Percentiles rank a stretch among this genome's conserved stretches.
Evolutionary conservation across 257 asterid species (phyloP).

Genomic region (Petrea volubilis): DNA sequence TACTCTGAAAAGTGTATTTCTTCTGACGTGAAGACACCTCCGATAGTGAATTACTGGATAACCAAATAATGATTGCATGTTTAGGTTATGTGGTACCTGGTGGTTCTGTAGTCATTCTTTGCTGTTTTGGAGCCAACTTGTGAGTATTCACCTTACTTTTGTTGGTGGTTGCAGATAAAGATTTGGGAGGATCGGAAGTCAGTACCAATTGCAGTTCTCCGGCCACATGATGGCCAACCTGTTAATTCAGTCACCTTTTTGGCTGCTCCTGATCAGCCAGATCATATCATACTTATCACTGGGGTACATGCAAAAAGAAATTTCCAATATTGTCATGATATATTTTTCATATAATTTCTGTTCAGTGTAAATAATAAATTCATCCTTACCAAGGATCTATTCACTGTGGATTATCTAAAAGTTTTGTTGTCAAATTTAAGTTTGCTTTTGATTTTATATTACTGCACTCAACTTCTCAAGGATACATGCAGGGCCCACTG

Average conservation of each 20-base stretch:
- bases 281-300: slow-evolving; percentile 90
- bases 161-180: slow-evolving; percentile 67
- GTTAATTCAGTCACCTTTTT: slow-evolving; percentile 93
- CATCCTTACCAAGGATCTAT: background rate
- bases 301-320: slow-evolving; percentile 58
- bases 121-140: background rate
- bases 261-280: slow-evolving; percentile 85
- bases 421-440: slow-evolving; percentile 39
- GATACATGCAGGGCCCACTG: slow-evolving; percentile 71
- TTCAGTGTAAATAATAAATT: background rate
- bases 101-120: slow-evolving; percentile 10
- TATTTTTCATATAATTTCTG: background rate
- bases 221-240: slow-evolving; percentile 95
- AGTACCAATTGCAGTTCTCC: slow-evolving; percentile 81
- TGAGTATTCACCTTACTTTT: slow-evolving; percentile 1
- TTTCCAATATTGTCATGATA: background rate
- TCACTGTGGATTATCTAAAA: background rate
- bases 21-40: background rate
- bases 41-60: slow-evolving; percentile 2
- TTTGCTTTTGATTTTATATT: slow-evolving; percentile 16
- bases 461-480: slow-evolving; percentile 23
- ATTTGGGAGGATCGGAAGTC: slow-evolving; percentile 94
- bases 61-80: slow-evolving; percentile 14
- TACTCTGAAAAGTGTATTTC: no score
- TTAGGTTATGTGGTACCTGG: background rate